Base-by-base conservation (phyloP, 169 alveolate species). In the Fabrea salina region DNA sequence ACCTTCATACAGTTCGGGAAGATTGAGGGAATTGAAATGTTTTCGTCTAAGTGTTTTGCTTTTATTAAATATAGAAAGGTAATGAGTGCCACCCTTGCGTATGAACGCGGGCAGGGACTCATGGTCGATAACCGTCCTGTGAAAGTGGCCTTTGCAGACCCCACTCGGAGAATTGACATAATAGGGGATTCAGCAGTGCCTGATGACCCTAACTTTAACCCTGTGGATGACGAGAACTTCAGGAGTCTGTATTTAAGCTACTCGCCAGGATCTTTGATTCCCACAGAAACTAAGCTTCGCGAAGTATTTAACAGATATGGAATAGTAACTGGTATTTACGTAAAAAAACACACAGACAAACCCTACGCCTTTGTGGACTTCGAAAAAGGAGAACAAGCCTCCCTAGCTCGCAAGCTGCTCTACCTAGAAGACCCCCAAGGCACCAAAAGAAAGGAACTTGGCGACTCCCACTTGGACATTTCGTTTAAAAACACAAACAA, bases 311-410 rank as follows among this genome's bases (percentile, higher is more conserved):
- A 59, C 8, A 39, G 67, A 43, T 67, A 67, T 32, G 78, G 78
- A 11, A 30, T 11, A 13, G 67, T 67, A 32, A 67, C 35, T 13
- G 27, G 64, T 13, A 43, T 67, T 8, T 30, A 16, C 25, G n/a
- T 67, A 67, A 67, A 32, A 43, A 16, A 67, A 67, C 43, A 22
- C 7, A n/a, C 66, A 8, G 19, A 5, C 66, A 16, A 66, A 7
- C 78, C 78, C 13, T 41, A 67, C 25, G 78, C 78, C 68, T 67
- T 67, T 67, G 67, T 67, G 5, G 78, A 67, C 32, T 67, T 67
- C 25, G 78, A 39, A n/a, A 67, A 25, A 25, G 78, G 78, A 13
- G n/a, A 33, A 30, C 39, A 67, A n/a, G 78, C 78, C 7, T 19
- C 66, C 5, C 19, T 11, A 41, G 64, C 66, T n/a, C 67, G 78